Percentiles rank a stretch among this genome's conserved stretches.
phyloP scores from a whole-genome alignment of 2,329 filamentous ascomycete species.

The Metarhizium robertsii region DNA sequence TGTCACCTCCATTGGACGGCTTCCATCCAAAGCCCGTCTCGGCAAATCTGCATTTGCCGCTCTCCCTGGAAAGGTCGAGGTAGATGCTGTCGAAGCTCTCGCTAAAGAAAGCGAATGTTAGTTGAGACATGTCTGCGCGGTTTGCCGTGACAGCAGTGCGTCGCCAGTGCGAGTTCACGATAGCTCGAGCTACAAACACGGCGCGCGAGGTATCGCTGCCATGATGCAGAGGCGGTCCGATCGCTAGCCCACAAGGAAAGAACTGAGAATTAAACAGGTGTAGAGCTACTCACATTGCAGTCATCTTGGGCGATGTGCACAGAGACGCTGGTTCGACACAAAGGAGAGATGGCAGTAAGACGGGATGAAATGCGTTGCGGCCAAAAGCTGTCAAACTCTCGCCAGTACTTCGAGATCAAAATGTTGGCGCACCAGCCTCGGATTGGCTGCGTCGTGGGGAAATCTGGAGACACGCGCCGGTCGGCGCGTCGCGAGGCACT shows the following conservation, averaged over 20 bases:
- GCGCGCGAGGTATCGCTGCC: not conserved
- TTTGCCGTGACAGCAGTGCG: not conserved
- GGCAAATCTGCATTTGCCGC: constrained; percentile 88
- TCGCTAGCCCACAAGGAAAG: not conserved
- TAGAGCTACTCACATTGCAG: constrained; percentile 25
- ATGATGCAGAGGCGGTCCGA: not conserved
- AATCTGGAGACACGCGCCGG: constrained; percentile 1
- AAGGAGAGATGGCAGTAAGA: not conserved
- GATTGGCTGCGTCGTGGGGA: not conserved
- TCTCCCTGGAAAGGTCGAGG: constrained; percentile 86
- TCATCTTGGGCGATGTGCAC: constrained; percentile 19
- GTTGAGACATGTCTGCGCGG: not conserved
- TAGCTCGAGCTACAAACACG: not conserved
- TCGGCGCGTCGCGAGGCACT: not conserved
- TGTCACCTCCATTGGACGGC: constrained; percentile 74
- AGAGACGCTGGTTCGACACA: not conserved
- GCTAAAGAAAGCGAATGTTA: constrained; percentile 23
- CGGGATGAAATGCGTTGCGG: not conserved
- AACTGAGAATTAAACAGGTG: not conserved
- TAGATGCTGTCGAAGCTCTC: constrained; percentile 98
- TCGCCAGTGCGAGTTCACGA: not conserved
- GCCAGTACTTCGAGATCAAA: not conserved
- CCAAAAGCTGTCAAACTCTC: not conserved
- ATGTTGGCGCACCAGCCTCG: not conserved
- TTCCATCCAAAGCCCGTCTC: constrained; percentile 96